Base-by-base conservation (phyloP, 176 grass and related monocot genomes). In the Carex cristatella region DNA sequence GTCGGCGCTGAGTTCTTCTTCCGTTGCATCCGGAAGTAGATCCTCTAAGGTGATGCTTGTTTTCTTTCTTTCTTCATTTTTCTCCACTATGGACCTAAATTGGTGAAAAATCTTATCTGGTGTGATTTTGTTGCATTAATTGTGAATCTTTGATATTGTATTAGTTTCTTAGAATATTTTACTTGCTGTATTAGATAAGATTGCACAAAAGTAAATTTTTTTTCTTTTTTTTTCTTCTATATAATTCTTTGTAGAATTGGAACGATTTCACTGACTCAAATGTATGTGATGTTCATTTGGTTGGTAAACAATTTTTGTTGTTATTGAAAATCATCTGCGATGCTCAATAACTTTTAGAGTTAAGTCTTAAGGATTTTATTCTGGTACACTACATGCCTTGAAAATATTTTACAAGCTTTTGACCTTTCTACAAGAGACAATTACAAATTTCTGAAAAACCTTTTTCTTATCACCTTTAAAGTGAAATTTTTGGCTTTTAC, bases 11-110 rank as follows among this genome's bases (percentile, higher is more conserved):
- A 32, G 1, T 44, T 4, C 59, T 62, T 62, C 79, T 42, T 37
- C 35, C 1, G 5, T 64, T 2, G 81, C 64, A 2, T 69, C 63
- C 0, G 81, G 23, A 16, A 69, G 61, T 53, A 68, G 62, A 55
- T 84, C 82, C 42, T 77, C 69, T 63, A 62, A 74, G 66, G 83
- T 85, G 32, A 85, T 85, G 3, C 18, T 85, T 85, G 10, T 15
- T 59, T n/a, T 85, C 8, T 40, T n/a, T 84, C 35, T 9, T 35
- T 84, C 8, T 1, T 65, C 12, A 10, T 59, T 8, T 33, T 65
- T 30, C 42, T 49, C 13, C 9, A 11, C 18, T 74, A 64, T 69
- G 51, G 77, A 76, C 55, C 40, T 61, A 37, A 11, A 44, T 63
- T 19, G 53, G 37, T 85, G 65, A 44, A 16, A 71, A 59, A 31